Conservation (phyloP, 1,284 basidiomycete species). For the Sanghuangporus weigelae region DNA sequence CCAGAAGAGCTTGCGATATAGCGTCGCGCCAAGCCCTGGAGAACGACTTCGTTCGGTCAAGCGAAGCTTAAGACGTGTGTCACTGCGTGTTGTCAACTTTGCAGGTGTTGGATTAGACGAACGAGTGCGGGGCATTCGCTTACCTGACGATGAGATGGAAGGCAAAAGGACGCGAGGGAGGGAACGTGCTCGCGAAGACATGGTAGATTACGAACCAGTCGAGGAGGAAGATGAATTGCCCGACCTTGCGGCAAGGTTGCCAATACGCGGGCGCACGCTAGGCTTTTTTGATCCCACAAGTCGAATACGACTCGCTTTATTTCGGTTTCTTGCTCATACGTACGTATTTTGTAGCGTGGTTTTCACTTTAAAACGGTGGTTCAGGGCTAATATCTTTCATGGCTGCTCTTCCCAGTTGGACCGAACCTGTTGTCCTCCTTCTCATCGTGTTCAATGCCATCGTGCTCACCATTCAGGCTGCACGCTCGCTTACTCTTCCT, state of each 20-base stretch:
- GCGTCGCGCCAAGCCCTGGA: conserved; percentile 25
- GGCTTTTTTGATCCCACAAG: conserved; percentile 72
- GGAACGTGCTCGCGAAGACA: conserved; percentile 15
- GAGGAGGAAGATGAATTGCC: conserved; percentile 32
- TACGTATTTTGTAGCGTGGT: conserved; percentile 30
- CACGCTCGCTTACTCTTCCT: conserved; percentile 43
- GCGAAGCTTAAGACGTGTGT: conserved; percentile 61
- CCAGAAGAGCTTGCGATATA: conserved; percentile 50
- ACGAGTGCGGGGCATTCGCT: conserved; percentile 35
- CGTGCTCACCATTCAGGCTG: conserved; percentile 79
- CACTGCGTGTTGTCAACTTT: conserved; percentile 80
- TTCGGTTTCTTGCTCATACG: conserved; percentile 65
- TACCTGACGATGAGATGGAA: conserved; percentile 40
- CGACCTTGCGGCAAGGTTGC: conserved; percentile 42
- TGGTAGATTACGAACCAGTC: conserved; percentile 26
- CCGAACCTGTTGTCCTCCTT: conserved; percentile 80
- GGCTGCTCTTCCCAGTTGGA: conserved; percentile 51
- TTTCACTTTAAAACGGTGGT: not conserved
- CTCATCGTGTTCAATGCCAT: conserved; percentile 85
- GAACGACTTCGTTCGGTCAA: conserved; percentile 47
- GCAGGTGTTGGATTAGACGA: conserved; percentile 58
- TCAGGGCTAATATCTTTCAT: not conserved
- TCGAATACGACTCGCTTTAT: conserved; percentile 56
- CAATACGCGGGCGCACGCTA: conserved; percentile 77
- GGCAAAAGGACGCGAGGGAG: conserved; percentile 22